Evolutionary conservation across 2,329 filamentous ascomycete species (phyloP).

Genomic region (Plectosphaerella cucumerina): DNA sequence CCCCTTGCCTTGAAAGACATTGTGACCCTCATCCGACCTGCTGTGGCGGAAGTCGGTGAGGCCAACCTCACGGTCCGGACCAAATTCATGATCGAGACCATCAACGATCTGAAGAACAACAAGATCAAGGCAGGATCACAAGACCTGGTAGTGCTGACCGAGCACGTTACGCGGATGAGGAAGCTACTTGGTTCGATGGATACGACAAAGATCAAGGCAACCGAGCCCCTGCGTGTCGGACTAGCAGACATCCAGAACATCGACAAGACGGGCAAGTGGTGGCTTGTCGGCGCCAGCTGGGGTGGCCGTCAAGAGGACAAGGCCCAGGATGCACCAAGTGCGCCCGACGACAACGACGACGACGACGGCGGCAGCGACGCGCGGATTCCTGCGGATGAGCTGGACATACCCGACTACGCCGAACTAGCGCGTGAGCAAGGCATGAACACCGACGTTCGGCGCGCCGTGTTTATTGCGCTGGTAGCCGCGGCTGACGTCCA

Average conservation of each 20-base stretch:
- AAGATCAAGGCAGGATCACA: conserved; percentile 72
- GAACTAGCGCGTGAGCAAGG: conserved; percentile 75
- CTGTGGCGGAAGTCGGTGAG: conserved; percentile 63
- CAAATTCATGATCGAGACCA: conserved; percentile 96
- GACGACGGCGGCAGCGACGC: conserved; percentile 21
- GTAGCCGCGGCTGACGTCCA: conserved; percentile 81
- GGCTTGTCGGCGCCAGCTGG: conserved; percentile 97
- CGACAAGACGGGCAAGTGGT: conserved; percentile 93
- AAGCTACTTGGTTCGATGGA: conserved; percentile 81
- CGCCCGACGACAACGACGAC: conserved; percentile 8
- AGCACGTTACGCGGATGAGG: conserved; percentile 84
- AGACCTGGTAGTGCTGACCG: conserved; percentile 68
- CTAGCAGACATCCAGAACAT: conserved; percentile 78
- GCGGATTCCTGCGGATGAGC: conserved; percentile 26
- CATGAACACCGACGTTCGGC: conserved; percentile 81
- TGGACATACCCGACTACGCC: conserved; percentile 60
- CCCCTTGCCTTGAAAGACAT: conserved; percentile 86
- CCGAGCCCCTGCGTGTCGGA: conserved; percentile 77
- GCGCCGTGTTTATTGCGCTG: conserved; percentile 89
- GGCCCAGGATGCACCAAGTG: neutral
- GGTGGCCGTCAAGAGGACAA: conserved; percentile 32
- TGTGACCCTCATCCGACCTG: conserved; percentile 70
- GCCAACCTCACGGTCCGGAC: conserved; percentile 77
- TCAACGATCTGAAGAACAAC: conserved; percentile 92
- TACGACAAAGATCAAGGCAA: conserved; percentile 60